Evolutionary conservation across 345 rosid species (phyloP).

Genomic region (Psidium friedrichsthalianum): DNA sequence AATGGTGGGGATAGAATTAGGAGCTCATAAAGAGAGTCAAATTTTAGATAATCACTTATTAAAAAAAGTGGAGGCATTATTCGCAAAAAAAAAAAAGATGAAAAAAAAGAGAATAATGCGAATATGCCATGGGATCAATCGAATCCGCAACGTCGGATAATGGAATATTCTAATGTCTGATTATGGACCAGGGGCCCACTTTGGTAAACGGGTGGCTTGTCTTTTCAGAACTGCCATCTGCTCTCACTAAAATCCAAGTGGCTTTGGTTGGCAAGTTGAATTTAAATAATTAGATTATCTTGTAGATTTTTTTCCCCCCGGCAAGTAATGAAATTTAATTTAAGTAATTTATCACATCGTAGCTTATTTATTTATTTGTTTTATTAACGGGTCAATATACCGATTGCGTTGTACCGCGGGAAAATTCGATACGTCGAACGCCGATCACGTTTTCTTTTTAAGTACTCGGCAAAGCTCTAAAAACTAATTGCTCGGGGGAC

Average conservation of each 20-base stretch:
- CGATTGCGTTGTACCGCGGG: too few species aligned
- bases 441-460: too few species aligned
- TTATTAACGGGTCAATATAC: too few species aligned
- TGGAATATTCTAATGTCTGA: not conserved
- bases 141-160: not conserved
- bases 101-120: slow-evolving; percentile 9
- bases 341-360: too few species aligned
- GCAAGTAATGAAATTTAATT: too few species aligned
- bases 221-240: not conserved
- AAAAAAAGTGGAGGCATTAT: not conserved
- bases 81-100: not conserved
- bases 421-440: too few species aligned
- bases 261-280: too few species aligned
- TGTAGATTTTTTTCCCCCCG: too few species aligned
- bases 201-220: not conserved
- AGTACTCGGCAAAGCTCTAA: too few species aligned
- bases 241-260: not conserved
- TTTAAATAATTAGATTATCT: too few species aligned
- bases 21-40: not conserved
- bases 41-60: not conserved
- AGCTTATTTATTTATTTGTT: too few species aligned
- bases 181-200: not conserved
- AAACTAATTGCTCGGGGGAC: not conserved
- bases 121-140: slow-evolving; percentile 5
- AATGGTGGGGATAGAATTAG: not conserved